These are phyloP conservation scores for Sphaerostilbella broomeana DNA, from an alignment of 2,329 filamentous ascomycete genomes.

Conservation along the genomic window DNA sequence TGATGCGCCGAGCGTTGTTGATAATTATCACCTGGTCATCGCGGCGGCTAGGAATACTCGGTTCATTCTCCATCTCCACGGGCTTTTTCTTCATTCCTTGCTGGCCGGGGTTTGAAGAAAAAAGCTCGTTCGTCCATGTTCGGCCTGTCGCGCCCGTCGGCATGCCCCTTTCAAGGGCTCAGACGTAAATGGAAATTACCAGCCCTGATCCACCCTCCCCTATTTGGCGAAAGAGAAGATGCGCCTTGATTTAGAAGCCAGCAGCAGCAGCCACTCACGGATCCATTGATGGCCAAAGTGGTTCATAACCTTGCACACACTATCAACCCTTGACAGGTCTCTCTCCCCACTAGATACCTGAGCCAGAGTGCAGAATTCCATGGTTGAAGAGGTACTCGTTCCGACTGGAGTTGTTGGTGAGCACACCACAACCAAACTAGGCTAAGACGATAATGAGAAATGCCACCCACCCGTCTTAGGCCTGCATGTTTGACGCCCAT, in stretches of 20 bases:
- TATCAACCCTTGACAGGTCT: constrained; percentile 8
- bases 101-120: no score
- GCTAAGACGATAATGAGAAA: constrained; percentile 10
- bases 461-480: constrained; percentile 5
- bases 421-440: constrained; percentile 1
- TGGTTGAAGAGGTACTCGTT: constrained; percentile 4
- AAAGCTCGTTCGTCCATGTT: no score
- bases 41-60: no score
- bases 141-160: background rate
- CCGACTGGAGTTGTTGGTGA: constrained; percentile 8
- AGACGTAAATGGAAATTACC: constrained; percentile 16
- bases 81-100: no score
- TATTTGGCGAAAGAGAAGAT: constrained; percentile 9
- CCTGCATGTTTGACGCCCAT: constrained; percentile 13
- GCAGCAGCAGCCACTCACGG: constrained; percentile 7
- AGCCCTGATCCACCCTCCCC: constrained; percentile 16
- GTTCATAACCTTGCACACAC: constrained; percentile 15
- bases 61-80: constrained; percentile 1
- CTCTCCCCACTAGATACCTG: constrained; percentile 12
- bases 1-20: no score
- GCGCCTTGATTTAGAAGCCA: constrained; percentile 9
- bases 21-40: background rate
- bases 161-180: constrained; percentile 8
- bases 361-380: constrained; percentile 11
- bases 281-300: constrained; percentile 23